Base-by-base conservation (phyloP, 192 early-diverging fungal species). In the Backusella psychrophila region DNA sequence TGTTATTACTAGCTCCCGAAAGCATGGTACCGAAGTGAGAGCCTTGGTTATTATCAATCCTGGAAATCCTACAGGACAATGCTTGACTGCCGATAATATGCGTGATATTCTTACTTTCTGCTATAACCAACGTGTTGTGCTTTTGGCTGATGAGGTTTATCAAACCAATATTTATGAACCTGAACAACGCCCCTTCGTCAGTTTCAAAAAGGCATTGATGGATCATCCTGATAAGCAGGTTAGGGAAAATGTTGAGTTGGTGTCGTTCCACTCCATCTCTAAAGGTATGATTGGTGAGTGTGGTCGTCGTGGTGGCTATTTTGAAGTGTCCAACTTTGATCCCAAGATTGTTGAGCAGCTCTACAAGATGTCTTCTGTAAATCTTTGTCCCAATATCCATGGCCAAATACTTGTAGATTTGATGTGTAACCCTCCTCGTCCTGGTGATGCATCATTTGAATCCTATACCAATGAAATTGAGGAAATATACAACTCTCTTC, bases 281-380 rank as follows among this genome's bases (percentile, higher is more conserved):
- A 99, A 99, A 84, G 97, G 97, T 75, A 94, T 97, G 95, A 82
- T 99, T 74, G 96, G 97, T 76, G 97, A 99, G 83, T 99, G 97
- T 80, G 97, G 97, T 42, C 91, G 95, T 39, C 91, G 97, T 66
- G 97, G 97, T 71, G 97, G 96, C 6, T 99, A 98, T 87, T 97
- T 96, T 89, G 97, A 99, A 86, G 95, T 94, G 72, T 87, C 88
- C 69, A 92, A 91, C 59, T 88, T 99, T 53, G 90, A 93, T 81
- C 71, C 79, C 1, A 69, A 86, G 12, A 88, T 98, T 33, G 83
- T 93, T 82, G 94, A 85, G 19, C 89, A 97, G 78, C 84, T 99
- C 75, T 94, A 98, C 84, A 99, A 99, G 85, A 86, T 99, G 85
- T 93, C 94, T 1, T 96, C 94, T 74, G 93, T 98, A 63, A 88